Evolutionary conservation across 73 alveolate species (phyloP).

Genomic region (Blepharisma japonicum): DNA sequence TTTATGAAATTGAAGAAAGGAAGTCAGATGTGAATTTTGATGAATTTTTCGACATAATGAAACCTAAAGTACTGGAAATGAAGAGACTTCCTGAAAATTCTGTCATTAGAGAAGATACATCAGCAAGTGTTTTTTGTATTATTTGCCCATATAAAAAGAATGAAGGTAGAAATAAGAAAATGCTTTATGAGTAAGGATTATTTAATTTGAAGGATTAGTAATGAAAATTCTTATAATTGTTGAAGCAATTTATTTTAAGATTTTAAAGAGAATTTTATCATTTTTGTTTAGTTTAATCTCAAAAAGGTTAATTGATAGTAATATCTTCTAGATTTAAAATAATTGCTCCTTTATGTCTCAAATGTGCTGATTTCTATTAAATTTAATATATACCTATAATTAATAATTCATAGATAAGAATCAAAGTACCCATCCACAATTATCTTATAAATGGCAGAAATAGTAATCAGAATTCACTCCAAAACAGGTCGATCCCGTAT

Average conservation of each 20-base stretch:
- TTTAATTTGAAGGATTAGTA: no score
- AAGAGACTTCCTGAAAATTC: constrained; percentile 11
- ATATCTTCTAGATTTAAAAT: no score
- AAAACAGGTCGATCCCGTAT: constrained; percentile 75
- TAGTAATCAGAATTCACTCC: constrained; percentile 53
- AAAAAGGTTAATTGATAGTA: no score
- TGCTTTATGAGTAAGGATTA: no score
- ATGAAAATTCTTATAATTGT: no score
- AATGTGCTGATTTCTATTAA: no score
- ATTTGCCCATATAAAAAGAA: constrained; percentile 13
- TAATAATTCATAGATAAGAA: background rate
- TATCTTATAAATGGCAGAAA: constrained; percentile 10
- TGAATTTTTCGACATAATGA: constrained; percentile 4
- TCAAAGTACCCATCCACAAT: background rate
- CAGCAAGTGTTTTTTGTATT: constrained; percentile 28
- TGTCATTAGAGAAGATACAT: constrained; percentile 14
- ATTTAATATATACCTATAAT: no score
- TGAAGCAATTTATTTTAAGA: no score
- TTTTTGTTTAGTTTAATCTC: no score
- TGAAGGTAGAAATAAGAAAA: no score
- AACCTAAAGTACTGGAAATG: background rate
- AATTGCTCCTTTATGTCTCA: no score
- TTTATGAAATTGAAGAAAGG: constrained; percentile 17
- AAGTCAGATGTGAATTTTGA: background rate
- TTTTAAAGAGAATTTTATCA: no score